Evolutionary conservation across 164 flowering plant genomes (phyloP), one percentile per base, ranked within the genome.

Genomic region (Saururus chinensis): DNA sequence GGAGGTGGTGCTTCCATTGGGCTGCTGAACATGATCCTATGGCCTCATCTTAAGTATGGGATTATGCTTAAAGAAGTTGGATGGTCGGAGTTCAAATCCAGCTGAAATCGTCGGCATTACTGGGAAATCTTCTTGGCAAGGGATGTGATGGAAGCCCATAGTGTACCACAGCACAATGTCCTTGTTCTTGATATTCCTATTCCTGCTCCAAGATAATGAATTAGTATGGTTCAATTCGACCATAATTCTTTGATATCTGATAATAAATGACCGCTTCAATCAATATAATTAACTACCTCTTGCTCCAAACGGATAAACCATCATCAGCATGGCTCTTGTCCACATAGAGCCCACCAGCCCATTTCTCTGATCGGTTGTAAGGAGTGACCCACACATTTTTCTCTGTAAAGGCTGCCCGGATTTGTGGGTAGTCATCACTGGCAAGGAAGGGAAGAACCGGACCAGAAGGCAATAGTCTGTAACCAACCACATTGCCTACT

Each of bases 111-210:
- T 69, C 1, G 89, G 76, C 93, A 84, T 87, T 16, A 79, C 77
- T 0, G 88, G 89, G 42, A 80, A 87, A 64, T 86, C 89, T 75
- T 88, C 95, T 59, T 85, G 91, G 68, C 57, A 74, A 6, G 91
- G 91, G n/a, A 63, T 59, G 61, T 88, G 89, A 71, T 81, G 92
- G 58, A 84, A 74, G 0, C 86, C 89, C 14, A 84, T 49, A 0
- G 83, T 88, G 67, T 86, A 80, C 96, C 96, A 86, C 21, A 86
- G 1, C 9, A 88, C 92, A 0, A 88, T 75, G 45, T 86, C 96
- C 62, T 70, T 76, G 66, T 86, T 86, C 58, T 69, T 80, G 7
- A 86, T 84, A 0, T 10, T 55, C 53, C 86, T 80, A 51, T 88
- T 61, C 81, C 95, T 85, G 83, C 70, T 64, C 11, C 53, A 35